Percentiles rank a stretch among this genome's conserved stretches.
phyloP scores from a whole-genome alignment of 169 alveolate species.

The Eimeria falciformis region DNA sequence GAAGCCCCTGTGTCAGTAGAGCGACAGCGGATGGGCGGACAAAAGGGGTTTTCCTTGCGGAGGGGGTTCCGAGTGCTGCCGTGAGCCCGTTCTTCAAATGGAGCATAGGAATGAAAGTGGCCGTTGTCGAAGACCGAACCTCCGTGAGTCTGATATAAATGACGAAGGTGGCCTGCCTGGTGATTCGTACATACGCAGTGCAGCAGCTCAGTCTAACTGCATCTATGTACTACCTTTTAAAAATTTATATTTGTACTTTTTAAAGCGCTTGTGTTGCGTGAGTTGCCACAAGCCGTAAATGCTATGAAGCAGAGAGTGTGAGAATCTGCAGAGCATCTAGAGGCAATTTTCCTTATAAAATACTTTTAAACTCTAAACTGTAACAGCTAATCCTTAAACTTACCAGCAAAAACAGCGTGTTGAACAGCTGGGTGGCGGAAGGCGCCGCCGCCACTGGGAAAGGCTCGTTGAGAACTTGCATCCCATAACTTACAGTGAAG shows the following conservation, averaged over 20 bases:
- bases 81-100: conserved; percentile 25
- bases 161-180: conserved; percentile 44
- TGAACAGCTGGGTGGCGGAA: conserved; percentile 21
- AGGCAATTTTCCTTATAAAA: not conserved
- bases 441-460: conserved; percentile 59
- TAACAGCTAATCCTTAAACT: not conserved
- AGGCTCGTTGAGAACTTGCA: conserved; percentile 42
- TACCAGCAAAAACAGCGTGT: conserved; percentile 31
- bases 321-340: not conserved
- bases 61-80: not conserved
- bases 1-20: conserved; percentile 6
- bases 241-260: too few relatives aligned
- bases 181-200: not conserved
- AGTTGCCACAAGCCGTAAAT: not conserved
- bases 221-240: not conserved
- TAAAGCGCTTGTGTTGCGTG: not conserved
- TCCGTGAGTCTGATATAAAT: conserved; percentile 31
- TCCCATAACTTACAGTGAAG: conserved; percentile 42
- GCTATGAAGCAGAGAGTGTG: not conserved
- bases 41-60: conserved; percentile 22
- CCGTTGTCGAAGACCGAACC: conserved; percentile 24
- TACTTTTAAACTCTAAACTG: not conserved
- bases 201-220: not conserved
- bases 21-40: conserved; percentile 34
- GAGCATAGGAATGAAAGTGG: conserved; percentile 55